A percentile compares a stretch with the other conserved stretches of the same genome.
Conservation (phyloP, 2,329 filamentous ascomycete species). For the Pseudogymnoascus sp. region DNA sequence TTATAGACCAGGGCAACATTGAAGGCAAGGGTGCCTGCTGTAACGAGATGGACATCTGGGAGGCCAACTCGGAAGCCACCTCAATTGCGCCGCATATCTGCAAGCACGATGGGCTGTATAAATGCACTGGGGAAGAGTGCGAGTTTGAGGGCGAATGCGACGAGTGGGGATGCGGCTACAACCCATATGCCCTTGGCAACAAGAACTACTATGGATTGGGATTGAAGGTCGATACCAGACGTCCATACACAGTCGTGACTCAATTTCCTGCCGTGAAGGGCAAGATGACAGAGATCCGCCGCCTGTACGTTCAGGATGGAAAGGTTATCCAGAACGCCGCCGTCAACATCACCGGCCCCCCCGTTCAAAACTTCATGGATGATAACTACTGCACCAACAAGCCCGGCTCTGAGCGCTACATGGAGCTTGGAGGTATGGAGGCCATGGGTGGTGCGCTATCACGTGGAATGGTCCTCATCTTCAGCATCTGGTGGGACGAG, state of each 20-base stretch:
- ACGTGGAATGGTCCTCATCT: slow-evolving; percentile 44
- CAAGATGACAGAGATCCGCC: slow-evolving; percentile 36
- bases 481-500: slow-evolving; percentile 49
- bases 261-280: slow-evolving; percentile 36
- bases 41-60: slow-evolving; percentile 49
- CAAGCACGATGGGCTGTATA: slow-evolving; percentile 35
- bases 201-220: slow-evolving; percentile 17
- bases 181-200: slow-evolving; percentile 30
- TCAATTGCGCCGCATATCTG: slow-evolving; percentile 43
- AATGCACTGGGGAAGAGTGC: slow-evolving; percentile 37
- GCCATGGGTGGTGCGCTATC: slow-evolving; percentile 39
- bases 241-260: slow-evolving; percentile 39
- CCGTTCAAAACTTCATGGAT: slow-evolving; percentile 31
- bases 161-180: slow-evolving; percentile 35
- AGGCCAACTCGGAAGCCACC: slow-evolving; percentile 40
- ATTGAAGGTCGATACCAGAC: slow-evolving; percentile 31
- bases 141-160: slow-evolving; percentile 33
- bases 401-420: slow-evolving; percentile 25
- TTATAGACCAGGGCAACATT: slow-evolving; percentile 28
- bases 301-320: slow-evolving; percentile 41
- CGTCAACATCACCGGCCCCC: slow-evolving; percentile 23
- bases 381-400: slow-evolving; percentile 30
- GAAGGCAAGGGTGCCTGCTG: slow-evolving; percentile 40
- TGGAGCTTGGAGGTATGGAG: slow-evolving; percentile 33
- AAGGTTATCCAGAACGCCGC: slow-evolving; percentile 38